Conservation (phyloP, 108 stramenopile species). For the Discostella stelligeroides region DNA sequence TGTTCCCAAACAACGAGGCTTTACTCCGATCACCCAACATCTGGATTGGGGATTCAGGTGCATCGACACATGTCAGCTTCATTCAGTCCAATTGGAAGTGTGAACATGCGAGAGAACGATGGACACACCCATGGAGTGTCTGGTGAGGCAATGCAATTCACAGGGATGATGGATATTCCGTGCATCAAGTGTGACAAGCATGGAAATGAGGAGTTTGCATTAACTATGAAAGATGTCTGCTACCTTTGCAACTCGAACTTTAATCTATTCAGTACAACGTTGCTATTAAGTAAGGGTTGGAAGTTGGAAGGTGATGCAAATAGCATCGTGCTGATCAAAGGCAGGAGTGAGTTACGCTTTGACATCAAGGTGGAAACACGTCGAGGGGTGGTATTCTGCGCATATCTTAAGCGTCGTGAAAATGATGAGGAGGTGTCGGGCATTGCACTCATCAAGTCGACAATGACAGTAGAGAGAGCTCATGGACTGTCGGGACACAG, state of each 20-base stretch:
- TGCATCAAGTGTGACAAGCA: constrained; percentile 1
- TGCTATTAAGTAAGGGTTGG: constrained; percentile 33
- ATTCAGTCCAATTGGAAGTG: background rate
- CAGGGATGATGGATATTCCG: background rate
- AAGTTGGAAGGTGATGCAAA: constrained; percentile 26
- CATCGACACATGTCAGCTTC: constrained; percentile 14
- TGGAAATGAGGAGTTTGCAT: background rate
- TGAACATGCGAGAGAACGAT: too few relatives aligned
- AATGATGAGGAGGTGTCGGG: background rate
- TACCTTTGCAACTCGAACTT: constrained; percentile 10
- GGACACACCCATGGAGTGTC: too few relatives aligned
- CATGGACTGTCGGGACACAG: constrained; percentile 35
- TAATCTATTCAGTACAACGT: constrained; percentile 39
- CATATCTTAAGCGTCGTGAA: constrained; percentile 22
- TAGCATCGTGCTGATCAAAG: constrained; percentile 28
- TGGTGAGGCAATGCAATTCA: background rate
- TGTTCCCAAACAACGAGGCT: too few relatives aligned
- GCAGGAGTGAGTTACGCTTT: constrained; percentile 18
- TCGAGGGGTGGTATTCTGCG: constrained; percentile 24
- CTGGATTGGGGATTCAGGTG: constrained; percentile 39
- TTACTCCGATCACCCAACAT: too few relatives aligned
- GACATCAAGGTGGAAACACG: constrained; percentile 40
- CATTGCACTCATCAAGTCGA: background rate
- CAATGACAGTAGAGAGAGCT: constrained; percentile 20
- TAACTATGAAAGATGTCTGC: constrained; percentile 10